Evolutionary conservation across 2,329 filamentous ascomycete species (phyloP).

Genomic region (Sporothrix phasma): DNA sequence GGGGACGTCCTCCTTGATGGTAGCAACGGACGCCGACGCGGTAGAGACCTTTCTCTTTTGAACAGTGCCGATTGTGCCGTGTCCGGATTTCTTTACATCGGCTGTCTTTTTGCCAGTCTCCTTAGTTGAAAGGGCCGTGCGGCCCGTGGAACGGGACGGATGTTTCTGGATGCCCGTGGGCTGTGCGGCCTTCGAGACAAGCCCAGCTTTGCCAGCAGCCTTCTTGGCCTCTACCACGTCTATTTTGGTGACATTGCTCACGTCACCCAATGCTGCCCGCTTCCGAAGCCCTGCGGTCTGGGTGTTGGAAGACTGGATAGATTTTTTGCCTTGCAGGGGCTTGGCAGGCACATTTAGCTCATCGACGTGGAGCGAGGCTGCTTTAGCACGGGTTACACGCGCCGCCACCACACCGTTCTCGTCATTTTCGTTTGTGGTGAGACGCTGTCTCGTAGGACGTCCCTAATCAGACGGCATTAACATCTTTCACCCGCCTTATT

Average conservation of each 20-base stretch:
- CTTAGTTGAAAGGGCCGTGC: constrained; percentile 36
- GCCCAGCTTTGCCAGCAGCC: constrained; percentile 51
- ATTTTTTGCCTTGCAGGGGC: constrained; percentile 61
- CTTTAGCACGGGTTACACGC: constrained; percentile 87
- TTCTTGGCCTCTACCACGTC: constrained; percentile 69
- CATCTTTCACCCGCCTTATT: neutral
- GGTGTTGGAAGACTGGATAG: constrained; percentile 39
- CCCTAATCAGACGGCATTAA: constrained; percentile 21
- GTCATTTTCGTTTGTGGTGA: constrained; percentile 85
- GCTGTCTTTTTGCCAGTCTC: constrained; percentile 47
- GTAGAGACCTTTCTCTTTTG: constrained; percentile 56
- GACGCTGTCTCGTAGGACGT: constrained; percentile 63
- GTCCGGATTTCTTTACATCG: constrained; percentile 62
- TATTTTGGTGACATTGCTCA: constrained; percentile 86
- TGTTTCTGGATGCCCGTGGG: constrained; percentile 82
- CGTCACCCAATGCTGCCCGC: constrained; percentile 80
- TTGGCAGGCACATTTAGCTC: constrained; percentile 49
- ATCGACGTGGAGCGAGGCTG: constrained; percentile 59
- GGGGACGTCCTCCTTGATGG: constrained; percentile 49
- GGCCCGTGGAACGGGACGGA: constrained; percentile 50
- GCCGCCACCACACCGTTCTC: constrained; percentile 70
- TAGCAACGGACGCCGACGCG: constrained; percentile 32
- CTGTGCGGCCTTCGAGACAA: constrained; percentile 72
- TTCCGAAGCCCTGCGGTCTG: constrained; percentile 42
- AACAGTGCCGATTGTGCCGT: constrained; percentile 52